Conservation (phyloP, 2,329 filamentous ascomycete genomes). For the Periglandula ipomoeae region DNA sequence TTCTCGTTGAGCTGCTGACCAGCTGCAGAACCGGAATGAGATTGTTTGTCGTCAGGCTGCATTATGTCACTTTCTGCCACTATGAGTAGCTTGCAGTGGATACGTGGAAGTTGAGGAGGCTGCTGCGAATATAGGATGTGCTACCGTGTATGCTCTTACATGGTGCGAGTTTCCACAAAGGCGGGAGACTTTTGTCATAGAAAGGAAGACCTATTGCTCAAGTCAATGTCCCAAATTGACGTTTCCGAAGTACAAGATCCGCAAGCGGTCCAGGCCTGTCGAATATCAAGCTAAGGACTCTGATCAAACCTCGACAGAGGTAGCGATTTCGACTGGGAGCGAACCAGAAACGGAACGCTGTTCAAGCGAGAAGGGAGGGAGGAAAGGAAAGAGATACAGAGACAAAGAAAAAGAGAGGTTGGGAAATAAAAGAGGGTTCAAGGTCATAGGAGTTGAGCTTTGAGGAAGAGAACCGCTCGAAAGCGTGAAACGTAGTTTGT, state of each 20-base stretch:
- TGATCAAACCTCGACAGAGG: too few relatives aligned
- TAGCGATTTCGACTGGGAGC: too few relatives aligned
- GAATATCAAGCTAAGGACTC: neutral
- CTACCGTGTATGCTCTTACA: constrained; percentile 9
- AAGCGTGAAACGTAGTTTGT: constrained; percentile 17
- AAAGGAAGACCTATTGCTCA: neutral
- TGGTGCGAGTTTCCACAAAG: constrained; percentile 6
- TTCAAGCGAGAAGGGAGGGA: neutral
- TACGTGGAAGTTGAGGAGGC: neutral
- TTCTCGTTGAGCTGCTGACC: constrained; percentile 23
- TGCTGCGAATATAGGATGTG: neutral
- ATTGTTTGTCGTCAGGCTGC: constrained; percentile 7
- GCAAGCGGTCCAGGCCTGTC: neutral
- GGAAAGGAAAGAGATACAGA: neutral
- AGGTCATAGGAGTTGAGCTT: constrained; percentile 5
- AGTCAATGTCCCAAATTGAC: neutral
- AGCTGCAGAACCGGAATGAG: constrained; percentile 20
- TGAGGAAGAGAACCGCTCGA: constrained; percentile 11
- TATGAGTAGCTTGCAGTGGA: neutral
- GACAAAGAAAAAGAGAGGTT: neutral
- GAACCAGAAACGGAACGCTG: too few relatives aligned
- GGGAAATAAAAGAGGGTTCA: constrained; percentile 1
- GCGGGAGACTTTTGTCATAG: neutral
- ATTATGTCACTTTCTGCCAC: constrained; percentile 6
- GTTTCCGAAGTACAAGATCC: neutral